Percentiles rank a stretch among this genome's conserved stretches.
These are phyloP conservation scores for Xylaria flabelliformis DNA, from an alignment of 495 filamentous ascomycete genomes.

Conservation along the genomic window DNA sequence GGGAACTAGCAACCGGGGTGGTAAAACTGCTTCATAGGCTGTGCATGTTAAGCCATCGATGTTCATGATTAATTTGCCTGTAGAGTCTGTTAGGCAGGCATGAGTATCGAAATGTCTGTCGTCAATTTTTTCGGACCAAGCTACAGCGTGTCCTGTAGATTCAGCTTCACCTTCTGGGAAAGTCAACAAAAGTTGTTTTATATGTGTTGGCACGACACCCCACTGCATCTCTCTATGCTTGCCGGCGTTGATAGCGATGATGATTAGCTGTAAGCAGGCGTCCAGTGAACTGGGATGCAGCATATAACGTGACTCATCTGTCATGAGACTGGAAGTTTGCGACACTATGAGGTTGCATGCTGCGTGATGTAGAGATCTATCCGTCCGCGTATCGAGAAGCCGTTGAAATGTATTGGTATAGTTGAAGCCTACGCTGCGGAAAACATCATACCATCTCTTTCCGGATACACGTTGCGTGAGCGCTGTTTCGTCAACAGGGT, in stretches of 20 bases:
- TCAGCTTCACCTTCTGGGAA: slow-evolving; percentile 1
- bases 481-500: slow-evolving; percentile 6
- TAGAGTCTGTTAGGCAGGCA: slow-evolving; percentile 17
- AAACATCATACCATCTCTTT: slow-evolving; percentile 6
- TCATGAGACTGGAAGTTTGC: background rate
- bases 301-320: slow-evolving; percentile 10
- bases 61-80: slow-evolving; percentile 26
- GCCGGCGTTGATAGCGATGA: background rate
- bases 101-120: slow-evolving; percentile 30
- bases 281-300: background rate
- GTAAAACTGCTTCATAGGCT: slow-evolving; percentile 30
- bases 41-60: slow-evolving; percentile 30
- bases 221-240: slow-evolving; percentile 1
- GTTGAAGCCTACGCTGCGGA: background rate
- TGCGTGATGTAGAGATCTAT: background rate
- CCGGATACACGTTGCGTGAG: background rate
- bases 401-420: slow-evolving; percentile 5
- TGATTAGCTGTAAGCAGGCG: slow-evolving; percentile 9
- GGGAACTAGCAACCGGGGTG: slow-evolving; percentile 17
- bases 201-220: slow-evolving; percentile 10
- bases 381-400: slow-evolving; percentile 4
- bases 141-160: slow-evolving; percentile 5
- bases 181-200: slow-evolving; percentile 5
- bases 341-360: slow-evolving; percentile 3
- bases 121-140: slow-evolving; percentile 24